phyloP scores from a whole-genome alignment of 495 filamentous ascomycete species.

The Penicillium lividum region DNA sequence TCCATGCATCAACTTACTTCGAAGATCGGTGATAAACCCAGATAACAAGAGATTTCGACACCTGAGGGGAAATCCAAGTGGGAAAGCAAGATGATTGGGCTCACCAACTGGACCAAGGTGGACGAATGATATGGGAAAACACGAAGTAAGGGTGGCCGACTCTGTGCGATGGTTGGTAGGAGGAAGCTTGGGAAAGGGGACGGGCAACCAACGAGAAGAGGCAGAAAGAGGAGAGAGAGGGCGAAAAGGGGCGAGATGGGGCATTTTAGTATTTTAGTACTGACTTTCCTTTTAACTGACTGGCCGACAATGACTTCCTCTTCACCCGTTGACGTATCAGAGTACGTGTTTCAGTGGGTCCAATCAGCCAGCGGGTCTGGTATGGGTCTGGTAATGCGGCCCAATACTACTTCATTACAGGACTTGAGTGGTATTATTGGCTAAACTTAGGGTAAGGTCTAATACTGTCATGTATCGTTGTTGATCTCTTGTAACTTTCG shows the following conservation, averaged over 20 bases:
- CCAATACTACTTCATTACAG: constrained; percentile 2
- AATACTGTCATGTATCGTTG: too few relatives aligned
- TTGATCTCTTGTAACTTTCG: background rate
- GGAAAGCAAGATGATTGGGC: constrained; percentile 18
- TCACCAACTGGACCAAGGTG: constrained; percentile 11
- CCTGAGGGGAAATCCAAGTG: constrained; percentile 8
- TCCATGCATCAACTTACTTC: background rate
- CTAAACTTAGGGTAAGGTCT: too few relatives aligned
- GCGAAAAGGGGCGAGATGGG: constrained; percentile 46
- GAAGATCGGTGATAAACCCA: constrained; percentile 1
- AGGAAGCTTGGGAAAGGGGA: constrained; percentile 25
- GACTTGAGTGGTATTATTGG: background rate
- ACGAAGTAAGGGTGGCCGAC: constrained; percentile 23
- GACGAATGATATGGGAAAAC: constrained; percentile 15
- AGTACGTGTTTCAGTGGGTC: constrained; percentile 3
- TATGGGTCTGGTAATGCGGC: background rate
- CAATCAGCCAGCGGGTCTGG: background rate
- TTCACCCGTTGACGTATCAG: constrained; percentile 16
- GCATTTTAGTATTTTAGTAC: constrained; percentile 45
- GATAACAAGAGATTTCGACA: constrained; percentile 1
- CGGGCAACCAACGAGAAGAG: constrained; percentile 51
- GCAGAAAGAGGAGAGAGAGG: constrained; percentile 43
- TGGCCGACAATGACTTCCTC: constrained; percentile 16
- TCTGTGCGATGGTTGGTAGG: constrained; percentile 37
- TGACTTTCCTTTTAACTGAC: constrained; percentile 1